phyloP scores from a whole-genome alignment of 192 early-diverging fungal species.

The Dissophora globulifera region DNA sequence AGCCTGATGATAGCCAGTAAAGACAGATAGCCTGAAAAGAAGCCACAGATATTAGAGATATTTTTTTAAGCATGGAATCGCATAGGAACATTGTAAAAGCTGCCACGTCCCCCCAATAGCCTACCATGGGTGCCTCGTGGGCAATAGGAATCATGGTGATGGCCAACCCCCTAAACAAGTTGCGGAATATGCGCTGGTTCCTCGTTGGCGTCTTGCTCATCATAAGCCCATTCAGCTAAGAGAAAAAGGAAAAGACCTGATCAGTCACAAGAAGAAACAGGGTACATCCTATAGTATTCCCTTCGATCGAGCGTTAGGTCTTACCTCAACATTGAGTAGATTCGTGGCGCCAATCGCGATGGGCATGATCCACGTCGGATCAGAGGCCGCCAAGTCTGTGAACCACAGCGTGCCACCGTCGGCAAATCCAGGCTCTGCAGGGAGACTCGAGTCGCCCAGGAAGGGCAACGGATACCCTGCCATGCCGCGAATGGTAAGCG shows the following conservation, averaged over 20 bases:
- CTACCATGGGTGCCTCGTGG: constrained; percentile 71
- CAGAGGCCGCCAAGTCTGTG: constrained; percentile 66
- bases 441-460: constrained; percentile 48
- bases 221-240: constrained; percentile 58
- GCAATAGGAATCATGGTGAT: constrained; percentile 74
- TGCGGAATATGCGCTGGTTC: constrained; percentile 55
- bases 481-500: constrained; percentile 73
- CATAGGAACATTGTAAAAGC: too few species aligned
- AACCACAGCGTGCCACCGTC: constrained; percentile 74
- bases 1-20: constrained; percentile 78
- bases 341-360: constrained; percentile 71
- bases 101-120: too few species aligned
- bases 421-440: constrained; percentile 59
- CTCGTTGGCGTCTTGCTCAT: constrained; percentile 50
- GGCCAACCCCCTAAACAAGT: constrained; percentile 65
- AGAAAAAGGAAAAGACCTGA: background rate
- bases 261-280: too few species aligned
- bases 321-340: constrained; percentile 78
- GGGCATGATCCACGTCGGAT: constrained; percentile 77
- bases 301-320: too few species aligned
- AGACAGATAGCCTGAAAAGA: constrained; percentile 72
- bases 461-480: constrained; percentile 68
- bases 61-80: too few species aligned
- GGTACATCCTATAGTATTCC: too few species aligned
- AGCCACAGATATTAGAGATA: too few species aligned